These are phyloP conservation scores for Xylariales sp. DNA, from an alignment of 2,329 filamentous ascomycete genomes.

Conservation along the genomic window DNA sequence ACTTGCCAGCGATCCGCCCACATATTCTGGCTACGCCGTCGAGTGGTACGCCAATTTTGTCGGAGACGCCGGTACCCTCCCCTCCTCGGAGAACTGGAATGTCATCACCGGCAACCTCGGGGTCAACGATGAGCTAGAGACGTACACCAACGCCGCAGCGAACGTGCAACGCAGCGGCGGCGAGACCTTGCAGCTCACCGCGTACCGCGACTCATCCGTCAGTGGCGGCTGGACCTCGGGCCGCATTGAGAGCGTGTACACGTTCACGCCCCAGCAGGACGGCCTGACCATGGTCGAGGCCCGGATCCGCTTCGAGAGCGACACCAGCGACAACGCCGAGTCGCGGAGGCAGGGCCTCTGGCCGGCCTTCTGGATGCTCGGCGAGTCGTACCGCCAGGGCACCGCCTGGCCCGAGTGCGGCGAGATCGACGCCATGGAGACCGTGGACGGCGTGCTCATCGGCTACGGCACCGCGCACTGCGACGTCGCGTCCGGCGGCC, in stretches of 20 bases:
- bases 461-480: slow-evolving; percentile 37
- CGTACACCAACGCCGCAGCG: slow-evolving; percentile 7
- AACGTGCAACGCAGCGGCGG: slow-evolving; percentile 11
- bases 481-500: slow-evolving; percentile 31
- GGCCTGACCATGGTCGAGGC: slow-evolving; percentile 33
- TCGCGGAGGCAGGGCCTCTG: slow-evolving; percentile 40
- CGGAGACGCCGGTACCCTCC: slow-evolving; percentile 4
- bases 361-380: slow-evolving; percentile 43
- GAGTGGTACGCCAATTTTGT: slow-evolving; percentile 3
- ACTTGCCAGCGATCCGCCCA: slow-evolving; percentile 4
- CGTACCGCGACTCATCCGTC: slow-evolving; percentile 7
- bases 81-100: slow-evolving; percentile 7
- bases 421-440: slow-evolving; percentile 42
- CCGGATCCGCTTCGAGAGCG: slow-evolving; percentile 28
- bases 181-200: slow-evolving; percentile 9
- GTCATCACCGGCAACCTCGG: slow-evolving; percentile 9
- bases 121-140: slow-evolving; percentile 11
- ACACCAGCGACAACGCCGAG: slow-evolving; percentile 11
- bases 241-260: slow-evolving; percentile 34
- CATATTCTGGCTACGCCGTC: slow-evolving; percentile 4
- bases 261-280: slow-evolving; percentile 30
- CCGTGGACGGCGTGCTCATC: slow-evolving; percentile 30
- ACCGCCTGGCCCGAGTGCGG: slow-evolving; percentile 35
- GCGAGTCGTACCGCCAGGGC: slow-evolving; percentile 31
- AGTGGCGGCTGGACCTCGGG: slow-evolving; percentile 35